A percentile compares a stretch with the other conserved stretches of the same genome.
phyloP scores from a whole-genome alignment of 306 rosid genomes.

The Malus asiatica region DNA sequence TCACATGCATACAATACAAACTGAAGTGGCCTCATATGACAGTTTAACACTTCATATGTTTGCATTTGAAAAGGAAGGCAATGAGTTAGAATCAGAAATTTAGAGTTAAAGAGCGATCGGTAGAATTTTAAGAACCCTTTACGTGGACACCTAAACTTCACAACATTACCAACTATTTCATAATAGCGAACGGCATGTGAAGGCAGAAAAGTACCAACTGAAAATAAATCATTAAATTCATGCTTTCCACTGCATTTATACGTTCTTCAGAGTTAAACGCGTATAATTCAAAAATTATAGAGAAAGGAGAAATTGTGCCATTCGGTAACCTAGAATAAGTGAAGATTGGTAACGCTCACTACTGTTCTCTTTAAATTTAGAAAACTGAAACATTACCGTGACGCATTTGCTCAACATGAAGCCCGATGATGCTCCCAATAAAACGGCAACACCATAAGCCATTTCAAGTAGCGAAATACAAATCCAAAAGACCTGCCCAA shows the following conservation, averaged over 20 bases:
- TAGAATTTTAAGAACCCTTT: not conserved
- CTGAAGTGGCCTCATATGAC: not conserved
- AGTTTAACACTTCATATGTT: not conserved
- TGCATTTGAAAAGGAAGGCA: not conserved
- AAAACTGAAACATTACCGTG: conserved; percentile 48
- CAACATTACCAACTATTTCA: not conserved
- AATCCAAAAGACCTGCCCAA: conserved; percentile 82
- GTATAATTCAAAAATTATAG: not conserved
- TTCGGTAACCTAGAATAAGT: not conserved
- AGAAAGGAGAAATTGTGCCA: not conserved
- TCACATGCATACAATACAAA: not conserved
- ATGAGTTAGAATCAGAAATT: not conserved
- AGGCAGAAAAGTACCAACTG: not conserved
- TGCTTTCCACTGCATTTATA: not conserved
- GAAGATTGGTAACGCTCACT: not conserved
- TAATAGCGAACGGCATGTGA: too few relatives aligned
- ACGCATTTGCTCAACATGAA: conserved; percentile 63
- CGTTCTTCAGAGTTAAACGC: not conserved
- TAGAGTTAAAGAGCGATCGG: not conserved
- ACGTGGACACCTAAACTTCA: not conserved
- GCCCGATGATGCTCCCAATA: conserved; percentile 69
- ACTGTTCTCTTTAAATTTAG: not conserved
- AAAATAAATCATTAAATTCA: not conserved
- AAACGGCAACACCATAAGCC: conserved; percentile 69
- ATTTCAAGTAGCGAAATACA: conserved; percentile 81